Base-by-base conservation (phyloP, 306 rosid genomes). In the Senna siamea region DNA sequence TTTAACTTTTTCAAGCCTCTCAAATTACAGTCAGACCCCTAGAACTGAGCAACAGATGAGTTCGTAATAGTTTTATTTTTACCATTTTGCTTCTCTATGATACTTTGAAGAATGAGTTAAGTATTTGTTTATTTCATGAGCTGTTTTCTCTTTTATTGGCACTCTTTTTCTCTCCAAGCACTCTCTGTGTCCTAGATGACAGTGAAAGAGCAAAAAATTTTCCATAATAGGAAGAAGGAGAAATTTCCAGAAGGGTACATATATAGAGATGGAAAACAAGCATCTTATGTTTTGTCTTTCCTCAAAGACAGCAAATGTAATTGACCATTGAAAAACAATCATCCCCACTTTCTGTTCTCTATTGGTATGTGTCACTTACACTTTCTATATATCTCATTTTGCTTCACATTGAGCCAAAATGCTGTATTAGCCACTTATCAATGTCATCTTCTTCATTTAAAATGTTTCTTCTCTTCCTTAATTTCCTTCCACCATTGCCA, bases 251-350 rank as follows among this genome's bases (percentile, higher is more conserved):
- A 75, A 78, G 71, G 78, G 69, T 44, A 44, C 50, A 44, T 44
- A 11, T 44, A 11, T 46, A 71, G 47, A 35, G 81, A 79, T 73
- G 89, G 83, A 75, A 88, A 90, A 77, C 69, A 79, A 75, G 92
- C 94, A 91, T 88, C 97, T 85, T 53, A 85, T 81, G 70, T 74
- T 81, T 87, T 90, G 93, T 90, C 89, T 79, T 88, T 86, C 86
- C 64, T 86, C 76, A 81, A 79, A 81, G 68, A 79, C 48, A 41
- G 87, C 54, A 84, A 86, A 37, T 73, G 32, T 65, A 72, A 81
- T 81, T 69, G 85, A 85, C 87, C 68, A 76, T 76, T 70, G 77
- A 66, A 79, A 83, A 70, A 51, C 76, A 73, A 72, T 84, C 70
- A 70, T 73, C 82, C 41, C 81, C 69, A 72, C 76, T 84, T 82